phyloP scores from a whole-genome alignment of 495 filamentous ascomycete genomes.

The Hypomontagnella submonticulosa region DNA sequence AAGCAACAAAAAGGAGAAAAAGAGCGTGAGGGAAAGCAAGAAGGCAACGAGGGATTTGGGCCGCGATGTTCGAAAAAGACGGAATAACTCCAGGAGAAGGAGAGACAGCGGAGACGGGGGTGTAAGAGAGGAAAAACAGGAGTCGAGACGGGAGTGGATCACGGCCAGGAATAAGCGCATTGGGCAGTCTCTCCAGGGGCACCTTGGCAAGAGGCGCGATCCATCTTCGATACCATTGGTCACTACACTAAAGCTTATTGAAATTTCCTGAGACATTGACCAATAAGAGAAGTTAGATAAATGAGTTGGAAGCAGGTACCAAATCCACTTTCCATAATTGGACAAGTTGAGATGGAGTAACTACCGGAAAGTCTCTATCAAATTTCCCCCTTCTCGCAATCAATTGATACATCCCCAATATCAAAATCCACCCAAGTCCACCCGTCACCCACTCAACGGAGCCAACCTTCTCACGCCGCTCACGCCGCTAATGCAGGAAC shows the following conservation, averaged over 20 bases:
- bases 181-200: constrained; percentile 10
- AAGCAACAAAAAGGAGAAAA: constrained; percentile 21
- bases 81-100: constrained; percentile 28
- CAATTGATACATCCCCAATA: constrained; percentile 1
- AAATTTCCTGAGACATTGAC: constrained; percentile 21
- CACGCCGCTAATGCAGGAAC: constrained; percentile 36
- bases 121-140: constrained; percentile 15
- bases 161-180: constrained; percentile 18
- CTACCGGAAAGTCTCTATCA: constrained; percentile 31
- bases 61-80: constrained; percentile 19
- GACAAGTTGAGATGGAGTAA: constrained; percentile 15
- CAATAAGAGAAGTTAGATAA: constrained; percentile 17
- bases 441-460: background rate
- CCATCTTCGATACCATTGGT: constrained; percentile 24
- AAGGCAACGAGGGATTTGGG: constrained; percentile 32
- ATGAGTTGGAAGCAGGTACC: constrained; percentile 38
- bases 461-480: background rate
- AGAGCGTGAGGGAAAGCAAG: constrained; percentile 18
- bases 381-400: constrained; percentile 11
- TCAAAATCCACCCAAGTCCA: background rate
- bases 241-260: constrained; percentile 25
- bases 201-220: constrained; percentile 21
- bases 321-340: constrained; percentile 20
- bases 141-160: constrained; percentile 1
- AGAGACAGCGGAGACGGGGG: constrained; percentile 19